phyloP scores from a whole-genome alignment of 257 asterid species.

The Solanum habrochaites region DNA sequence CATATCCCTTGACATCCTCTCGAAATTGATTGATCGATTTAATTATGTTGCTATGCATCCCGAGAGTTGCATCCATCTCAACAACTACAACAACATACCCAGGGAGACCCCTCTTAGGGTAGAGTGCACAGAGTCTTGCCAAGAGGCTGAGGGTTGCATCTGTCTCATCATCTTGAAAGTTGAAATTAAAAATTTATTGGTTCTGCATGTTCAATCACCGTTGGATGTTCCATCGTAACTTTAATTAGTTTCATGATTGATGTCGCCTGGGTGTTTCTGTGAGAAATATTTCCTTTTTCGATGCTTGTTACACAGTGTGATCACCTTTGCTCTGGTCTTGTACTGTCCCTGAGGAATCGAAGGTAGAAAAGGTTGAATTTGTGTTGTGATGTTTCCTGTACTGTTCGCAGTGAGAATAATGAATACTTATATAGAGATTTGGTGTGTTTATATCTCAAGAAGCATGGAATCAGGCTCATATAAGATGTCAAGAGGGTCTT shows the following conservation, averaged over 20 bases:
- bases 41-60: neutral
- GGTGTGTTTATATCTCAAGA: neutral
- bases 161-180: neutral
- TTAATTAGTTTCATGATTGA: neutral
- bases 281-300: neutral
- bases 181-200: neutral
- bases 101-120: neutral
- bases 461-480: neutral
- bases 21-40: neutral
- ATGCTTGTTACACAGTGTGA: neutral
- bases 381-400: neutral
- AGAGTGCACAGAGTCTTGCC: neutral
- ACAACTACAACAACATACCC: neutral
- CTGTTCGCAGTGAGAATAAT: neutral
- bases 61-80: neutral
- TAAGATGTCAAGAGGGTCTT: neutral
- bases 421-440: neutral
- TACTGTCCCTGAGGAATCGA: neutral
- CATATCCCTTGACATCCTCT: neutral
- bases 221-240: neutral
- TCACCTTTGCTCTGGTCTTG: neutral
- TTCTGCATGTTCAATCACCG: neutral
- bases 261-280: neutral
- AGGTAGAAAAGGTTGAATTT: neutral
- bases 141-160: neutral